These are phyloP conservation scores for Setaria italica DNA, from an alignment of 202 grass and related monocot genomes.

Conservation along the genomic window DNA sequence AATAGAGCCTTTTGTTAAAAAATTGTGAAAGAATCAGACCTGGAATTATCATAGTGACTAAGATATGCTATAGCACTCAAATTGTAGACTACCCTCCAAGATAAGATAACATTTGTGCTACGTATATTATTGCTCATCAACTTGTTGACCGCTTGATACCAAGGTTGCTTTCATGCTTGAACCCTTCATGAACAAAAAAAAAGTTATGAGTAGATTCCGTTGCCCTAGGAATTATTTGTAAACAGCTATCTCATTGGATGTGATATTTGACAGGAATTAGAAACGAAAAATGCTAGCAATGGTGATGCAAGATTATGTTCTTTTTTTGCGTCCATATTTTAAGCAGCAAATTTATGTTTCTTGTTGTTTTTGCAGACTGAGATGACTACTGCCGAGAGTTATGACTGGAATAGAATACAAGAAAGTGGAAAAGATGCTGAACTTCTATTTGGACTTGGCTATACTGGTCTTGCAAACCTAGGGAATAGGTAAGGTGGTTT, in stretches of 20 bases:
- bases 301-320: not conserved
- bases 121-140: conserved; percentile 1
- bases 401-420: conserved; percentile 99
- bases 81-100: not conserved
- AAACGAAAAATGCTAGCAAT: not conserved
- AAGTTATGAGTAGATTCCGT: not conserved
- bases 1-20: not conserved
- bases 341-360: not conserved
- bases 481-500: conserved; percentile 83
- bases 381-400: conserved; percentile 99
- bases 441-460: conserved; percentile 86
- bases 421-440: conserved; percentile 89
- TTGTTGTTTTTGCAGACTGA: conserved; percentile 70
- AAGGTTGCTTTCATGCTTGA: not conserved
- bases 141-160: not conserved
- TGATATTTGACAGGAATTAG: not conserved
- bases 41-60: not conserved
- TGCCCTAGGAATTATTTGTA: conserved; percentile 24
- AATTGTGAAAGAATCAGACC: not conserved
- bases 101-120: conserved; percentile 9
- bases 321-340: not conserved
- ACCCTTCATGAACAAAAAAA: not conserved
- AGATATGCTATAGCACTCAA: not conserved
- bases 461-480: conserved; percentile 93
- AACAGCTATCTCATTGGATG: not conserved